phyloP scores from a whole-genome alignment of 495 filamentous ascomycete species.

The Trichoderma erinaceum region DNA sequence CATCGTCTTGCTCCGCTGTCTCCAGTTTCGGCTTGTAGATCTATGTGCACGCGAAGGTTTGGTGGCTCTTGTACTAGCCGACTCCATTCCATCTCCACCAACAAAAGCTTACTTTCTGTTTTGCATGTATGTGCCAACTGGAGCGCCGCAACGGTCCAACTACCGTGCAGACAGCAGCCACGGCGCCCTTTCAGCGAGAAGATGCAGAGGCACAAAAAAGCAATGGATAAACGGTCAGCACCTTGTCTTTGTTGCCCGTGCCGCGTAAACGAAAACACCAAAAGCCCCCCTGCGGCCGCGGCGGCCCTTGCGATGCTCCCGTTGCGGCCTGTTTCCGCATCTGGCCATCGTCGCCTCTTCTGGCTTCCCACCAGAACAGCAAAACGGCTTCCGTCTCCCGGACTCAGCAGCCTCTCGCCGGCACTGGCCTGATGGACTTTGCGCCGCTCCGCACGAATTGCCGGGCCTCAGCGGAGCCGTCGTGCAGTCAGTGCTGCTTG shows the following conservation, averaged over 20 bases:
- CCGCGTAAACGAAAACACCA: background rate
- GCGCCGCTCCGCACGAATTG: background rate
- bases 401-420: too few species aligned
- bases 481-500: background rate
- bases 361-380: too few species aligned
- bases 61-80: background rate
- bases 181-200: background rate
- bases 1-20: too few species aligned
- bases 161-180: background rate
- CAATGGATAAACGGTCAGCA: background rate
- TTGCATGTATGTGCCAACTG: background rate
- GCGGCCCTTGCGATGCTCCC: conserved; percentile 3
- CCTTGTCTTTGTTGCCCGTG: background rate
- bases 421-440: too few species aligned
- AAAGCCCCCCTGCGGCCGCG: background rate
- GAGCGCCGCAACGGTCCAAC: conserved; percentile 5
- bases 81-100: background rate
- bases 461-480: background rate
- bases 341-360: background rate
- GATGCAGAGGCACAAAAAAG: background rate
- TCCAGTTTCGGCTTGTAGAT: too few species aligned
- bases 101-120: background rate
- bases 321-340: background rate
- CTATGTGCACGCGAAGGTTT: background rate
- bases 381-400: too few species aligned